Base-by-base conservation (phyloP, 768 basidiomycete genomes). In the Amanita jacksonii region DNA sequence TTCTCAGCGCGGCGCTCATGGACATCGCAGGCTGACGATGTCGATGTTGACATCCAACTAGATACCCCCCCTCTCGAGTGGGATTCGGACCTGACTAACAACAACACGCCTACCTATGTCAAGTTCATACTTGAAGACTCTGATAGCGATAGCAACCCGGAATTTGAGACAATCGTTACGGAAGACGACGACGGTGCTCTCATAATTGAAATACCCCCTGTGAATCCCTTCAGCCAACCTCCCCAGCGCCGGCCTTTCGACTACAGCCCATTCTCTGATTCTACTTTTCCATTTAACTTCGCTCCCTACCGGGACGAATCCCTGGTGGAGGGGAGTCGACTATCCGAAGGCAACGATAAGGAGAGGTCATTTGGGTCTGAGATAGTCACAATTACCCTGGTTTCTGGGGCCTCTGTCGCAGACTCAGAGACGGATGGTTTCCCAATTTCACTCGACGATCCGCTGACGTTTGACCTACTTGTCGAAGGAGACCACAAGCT, bases 161-260 rank as follows among this genome's bases (percentile, higher is more conserved):
- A 48, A 6, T 43, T 45, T 15, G 38, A 30, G 36, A 22, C 38
- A 15, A 3, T 25, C 24, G 24, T 27, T 33, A 38, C 44, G 13
- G 54, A 54, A 19, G 57, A 60, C 22, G 54, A 58, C 35, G 61
- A 57, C 3, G 52, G 51, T 20, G 48, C 51, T 0, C 70, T 72
- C 50, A 65, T 66, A 35, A 54, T 71, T 38, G 59, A 54, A 40
- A 68, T 72, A 37, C 58, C 62, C 8, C 55, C 50, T 25, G 62
- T 62, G 40, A 70, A 62, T 32, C 63, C 62, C 3, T 71, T 68
- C 59, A 65, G 64, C 48, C 58, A 52, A 18, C 52, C 46, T 24
- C 59, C 62, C 22, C 54, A 61, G 20, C 50, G 55, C 16, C 57
- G 55, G 42, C 56, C 60, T 19, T 55, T 54, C 31, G 48, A 52